A percentile compares a stretch with the other conserved stretches of the same genome.
Conservation (phyloP, 345 rosid species). For the Anastatica hierochuntica region DNA sequence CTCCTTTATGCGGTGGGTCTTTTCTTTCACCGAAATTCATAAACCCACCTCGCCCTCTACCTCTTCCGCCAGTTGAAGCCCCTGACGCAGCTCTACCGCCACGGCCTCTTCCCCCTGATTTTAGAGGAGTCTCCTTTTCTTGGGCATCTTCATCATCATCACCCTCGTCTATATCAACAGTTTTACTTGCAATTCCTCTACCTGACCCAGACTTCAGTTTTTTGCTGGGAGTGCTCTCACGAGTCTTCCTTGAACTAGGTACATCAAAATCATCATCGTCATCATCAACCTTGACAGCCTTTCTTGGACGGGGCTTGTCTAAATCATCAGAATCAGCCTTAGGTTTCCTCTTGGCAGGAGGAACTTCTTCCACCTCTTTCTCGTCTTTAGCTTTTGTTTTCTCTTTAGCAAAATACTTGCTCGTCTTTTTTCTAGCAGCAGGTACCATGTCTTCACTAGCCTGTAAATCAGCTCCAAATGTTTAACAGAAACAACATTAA, state of each 20-base stretch:
- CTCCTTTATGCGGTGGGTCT: constrained; percentile 99
- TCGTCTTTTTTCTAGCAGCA: constrained; percentile 70
- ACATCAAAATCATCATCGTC: constrained; percentile 63
- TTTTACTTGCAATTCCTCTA: constrained; percentile 49
- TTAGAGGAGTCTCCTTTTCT: constrained; percentile 44
- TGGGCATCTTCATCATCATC: constrained; percentile 50
- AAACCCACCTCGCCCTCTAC: constrained; percentile 91
- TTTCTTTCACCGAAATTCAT: constrained; percentile 92
- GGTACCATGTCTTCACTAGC: constrained; percentile 37
- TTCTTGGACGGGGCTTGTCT: constrained; percentile 43
- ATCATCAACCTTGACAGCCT: constrained; percentile 37
- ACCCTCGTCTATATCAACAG: constrained; percentile 35
- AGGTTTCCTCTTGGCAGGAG: constrained; percentile 64
- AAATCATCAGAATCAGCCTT: constrained; percentile 28
- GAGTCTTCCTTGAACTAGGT: constrained; percentile 33
- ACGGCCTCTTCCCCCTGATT: constrained; percentile 71
- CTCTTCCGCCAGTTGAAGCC: constrained; percentile 63
- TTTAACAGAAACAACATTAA: neutral
- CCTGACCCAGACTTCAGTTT: constrained; percentile 67
- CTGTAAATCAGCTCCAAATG: constrained; percentile 24
- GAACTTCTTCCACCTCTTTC: constrained; percentile 37
- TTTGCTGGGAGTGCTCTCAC: constrained; percentile 63
- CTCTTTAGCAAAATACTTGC: constrained; percentile 80
- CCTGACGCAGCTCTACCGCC: constrained; percentile 67
- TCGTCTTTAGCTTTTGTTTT: constrained; percentile 57